A percentile compares a stretch with the other conserved stretches of the same genome.
phyloP scores from a whole-genome alignment of 179 eudicot species.

The Corrigiola litoralis region DNA sequence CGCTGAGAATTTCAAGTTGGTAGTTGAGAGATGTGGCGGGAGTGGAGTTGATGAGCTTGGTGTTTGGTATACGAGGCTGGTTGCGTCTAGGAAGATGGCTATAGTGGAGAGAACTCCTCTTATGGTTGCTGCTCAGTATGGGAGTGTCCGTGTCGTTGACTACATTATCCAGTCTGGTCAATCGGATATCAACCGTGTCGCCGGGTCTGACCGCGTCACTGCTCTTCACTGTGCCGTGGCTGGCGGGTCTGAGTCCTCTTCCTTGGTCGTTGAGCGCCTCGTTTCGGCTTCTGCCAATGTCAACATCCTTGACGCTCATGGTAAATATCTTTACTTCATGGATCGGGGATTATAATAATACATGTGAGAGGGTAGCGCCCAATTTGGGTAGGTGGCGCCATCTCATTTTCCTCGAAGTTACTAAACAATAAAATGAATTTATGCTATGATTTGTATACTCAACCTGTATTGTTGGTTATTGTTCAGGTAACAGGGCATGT shows the following conservation, averaged over 20 bases:
- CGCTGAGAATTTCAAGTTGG: slow-evolving; percentile 34
- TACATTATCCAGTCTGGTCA: slow-evolving; percentile 28
- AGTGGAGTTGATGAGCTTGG: slow-evolving; percentile 30
- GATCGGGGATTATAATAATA: too few species aligned
- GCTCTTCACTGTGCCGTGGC: slow-evolving; percentile 60
- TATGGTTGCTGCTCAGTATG: slow-evolving; percentile 58
- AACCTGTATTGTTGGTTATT: not conserved
- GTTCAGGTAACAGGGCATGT: slow-evolving; percentile 30
- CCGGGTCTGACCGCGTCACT: slow-evolving; percentile 53
- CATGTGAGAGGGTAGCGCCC: too few species aligned
- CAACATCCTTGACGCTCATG: slow-evolving; percentile 30
- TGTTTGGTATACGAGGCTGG: slow-evolving; percentile 59
- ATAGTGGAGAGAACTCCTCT: slow-evolving; percentile 67
- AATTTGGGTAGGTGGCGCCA: too few species aligned
- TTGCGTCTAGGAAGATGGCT: slow-evolving; percentile 53
- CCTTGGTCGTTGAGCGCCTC: slow-evolving; percentile 31
- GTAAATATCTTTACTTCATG: too few species aligned
- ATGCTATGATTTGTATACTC: not conserved
- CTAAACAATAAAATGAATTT: too few species aligned
- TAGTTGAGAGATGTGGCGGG: slow-evolving; percentile 40
- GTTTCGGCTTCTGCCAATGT: slow-evolving; percentile 38
- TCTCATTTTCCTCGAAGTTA: too few species aligned
- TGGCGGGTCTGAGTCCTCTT: slow-evolving; percentile 34
- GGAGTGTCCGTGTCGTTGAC: slow-evolving; percentile 38
- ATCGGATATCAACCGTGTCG: slow-evolving; percentile 37